A percentile compares a stretch with the other conserved stretches of the same genome.
phyloP scores from a whole-genome alignment of 352 stramenopile species.

The Globisporangium paddicum region DNA sequence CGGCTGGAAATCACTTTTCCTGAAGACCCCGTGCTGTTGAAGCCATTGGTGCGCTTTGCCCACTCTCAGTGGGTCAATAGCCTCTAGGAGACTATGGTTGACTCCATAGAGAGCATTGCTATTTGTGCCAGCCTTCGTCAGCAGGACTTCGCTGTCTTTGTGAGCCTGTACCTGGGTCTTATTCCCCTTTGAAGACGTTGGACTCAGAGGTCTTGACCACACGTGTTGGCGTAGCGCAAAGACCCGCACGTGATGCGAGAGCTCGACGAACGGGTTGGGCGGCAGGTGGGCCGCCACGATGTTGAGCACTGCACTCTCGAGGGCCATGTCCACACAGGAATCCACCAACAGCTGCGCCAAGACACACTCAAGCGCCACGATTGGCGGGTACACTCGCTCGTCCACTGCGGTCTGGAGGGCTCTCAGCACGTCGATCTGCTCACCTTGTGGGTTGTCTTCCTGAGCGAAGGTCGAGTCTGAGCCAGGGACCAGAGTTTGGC shows the following conservation, averaged over 20 bases:
- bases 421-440: slow-evolving; percentile 22
- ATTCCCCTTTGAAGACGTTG: not conserved
- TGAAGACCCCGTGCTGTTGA: slow-evolving; percentile 13
- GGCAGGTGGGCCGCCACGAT: slow-evolving; percentile 33
- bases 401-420: slow-evolving; percentile 26
- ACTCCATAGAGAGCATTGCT: slow-evolving; percentile 9
- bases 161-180: not conserved
- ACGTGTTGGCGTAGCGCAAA: slow-evolving; percentile 34
- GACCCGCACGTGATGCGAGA: slow-evolving; percentile 29
- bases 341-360: slow-evolving; percentile 49
- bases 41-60: slow-evolving; percentile 21
- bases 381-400: slow-evolving; percentile 26
- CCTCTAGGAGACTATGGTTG: slow-evolving; percentile 15
- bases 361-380: slow-evolving; percentile 34
- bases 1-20: slow-evolving; percentile 22
- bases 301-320: slow-evolving; percentile 49
- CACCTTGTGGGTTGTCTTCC: not conserved
- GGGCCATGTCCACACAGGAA: slow-evolving; percentile 34
- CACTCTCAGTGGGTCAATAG: slow-evolving; percentile 13
- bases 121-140: not conserved
- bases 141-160: not conserved
- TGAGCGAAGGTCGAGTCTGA: not conserved
- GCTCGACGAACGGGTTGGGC: slow-evolving; percentile 43
- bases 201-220: slow-evolving; percentile 13
- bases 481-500: not conserved